Evolutionary conservation across 2,329 filamentous ascomycete species (phyloP), one percentile per base, ranked within the genome.

Genomic region (Penicillium sp.): DNA sequence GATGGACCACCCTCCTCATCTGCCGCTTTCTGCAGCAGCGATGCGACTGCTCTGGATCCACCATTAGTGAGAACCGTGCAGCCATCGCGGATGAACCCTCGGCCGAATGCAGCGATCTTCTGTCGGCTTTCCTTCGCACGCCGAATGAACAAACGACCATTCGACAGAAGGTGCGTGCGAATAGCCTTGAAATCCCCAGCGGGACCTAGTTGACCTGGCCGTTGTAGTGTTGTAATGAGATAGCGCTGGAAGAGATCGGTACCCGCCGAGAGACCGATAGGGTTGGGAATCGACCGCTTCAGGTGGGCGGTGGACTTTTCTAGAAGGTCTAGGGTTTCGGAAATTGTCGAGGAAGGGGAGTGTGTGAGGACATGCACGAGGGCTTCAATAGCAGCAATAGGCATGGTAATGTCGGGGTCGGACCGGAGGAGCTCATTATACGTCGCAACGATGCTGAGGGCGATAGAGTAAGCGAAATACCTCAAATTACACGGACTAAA

Each of bases 231-330:
- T 58, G 88, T 87, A 70, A 96, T 89, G 68, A 99, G 86, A 78
- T 96, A 98, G 74, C 94, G 90, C 75, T 95, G 90, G 82, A 99
- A 98, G 60, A 98, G 87, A 75, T 97, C 93, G 61, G 93, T 96
- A 70, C 95, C 95, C 57, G 96, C 95, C 51, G 91, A 92, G 15
- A 98, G 86, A 4, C 93, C 94, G 58, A 98, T 91, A 14, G 93
- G 91, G 78, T 99, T 98, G 7, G 89, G 84, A 55, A 96, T 89
- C 20, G 88, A 87, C 59, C 83, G 83, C 76, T 93, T 94, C 64
- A 99, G 86, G 69, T 87, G 86, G 54, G 86, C 83, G 53, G 91
- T 94, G 73, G 95, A 89, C 49, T 84, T 86, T 71, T 89, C 88
- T 63, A 98, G 86, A 48, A 93, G 86, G 68, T 94, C 89, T 73